Evolutionary conservation across 2,329 filamentous ascomycete species (phyloP).

Genomic region (Nemania sp.): DNA sequence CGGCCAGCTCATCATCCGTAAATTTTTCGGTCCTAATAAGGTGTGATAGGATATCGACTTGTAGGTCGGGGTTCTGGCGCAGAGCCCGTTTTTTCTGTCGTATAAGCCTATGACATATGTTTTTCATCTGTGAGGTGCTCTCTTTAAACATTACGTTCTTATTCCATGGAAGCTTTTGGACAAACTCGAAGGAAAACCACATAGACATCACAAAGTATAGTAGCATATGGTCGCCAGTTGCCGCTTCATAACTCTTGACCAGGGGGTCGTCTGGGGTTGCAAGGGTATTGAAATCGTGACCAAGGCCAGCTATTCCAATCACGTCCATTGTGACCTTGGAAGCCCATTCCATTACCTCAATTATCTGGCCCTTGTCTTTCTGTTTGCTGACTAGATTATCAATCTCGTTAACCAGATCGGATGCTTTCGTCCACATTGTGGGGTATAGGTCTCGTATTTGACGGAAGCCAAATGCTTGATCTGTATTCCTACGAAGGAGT

Average conservation of each 20-base stretch:
- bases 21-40: not conserved
- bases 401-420: not conserved
- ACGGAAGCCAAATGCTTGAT: not conserved
- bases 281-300: not conserved
- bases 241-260: not conserved
- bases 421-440: not conserved
- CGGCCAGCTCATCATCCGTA: not conserved
- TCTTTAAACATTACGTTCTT: not conserved
- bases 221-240: not conserved
- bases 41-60: not conserved
- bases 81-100: not conserved
- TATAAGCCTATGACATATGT: not conserved
- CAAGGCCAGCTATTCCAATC: not conserved
- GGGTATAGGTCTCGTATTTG: constrained; percentile 1
- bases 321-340: not conserved
- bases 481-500: not conserved
- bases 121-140: not conserved
- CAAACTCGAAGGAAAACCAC: not conserved
- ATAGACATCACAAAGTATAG: not conserved
- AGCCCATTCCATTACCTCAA: not conserved
- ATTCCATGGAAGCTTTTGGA: not conserved
- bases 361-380: not conserved
- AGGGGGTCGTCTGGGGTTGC: not conserved
- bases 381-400: not conserved
- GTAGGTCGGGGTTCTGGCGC: not conserved